Base-by-base conservation (phyloP, 2,329 filamentous ascomycete species). In the Stemphylium vesicarium region DNA sequence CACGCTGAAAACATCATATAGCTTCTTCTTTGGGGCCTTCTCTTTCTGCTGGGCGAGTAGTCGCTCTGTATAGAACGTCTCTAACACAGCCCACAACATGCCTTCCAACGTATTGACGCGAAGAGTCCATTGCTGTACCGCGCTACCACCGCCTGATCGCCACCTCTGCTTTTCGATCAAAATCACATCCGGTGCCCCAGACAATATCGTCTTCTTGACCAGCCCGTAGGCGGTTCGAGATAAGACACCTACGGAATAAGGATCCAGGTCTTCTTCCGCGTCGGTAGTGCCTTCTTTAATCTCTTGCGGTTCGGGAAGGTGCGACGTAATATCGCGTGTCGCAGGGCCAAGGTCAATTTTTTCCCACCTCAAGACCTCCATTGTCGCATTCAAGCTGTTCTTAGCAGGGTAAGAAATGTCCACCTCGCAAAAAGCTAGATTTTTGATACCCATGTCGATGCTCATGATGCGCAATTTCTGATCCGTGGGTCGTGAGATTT, bases 401-500 rank as follows among this genome's bases (percentile, higher is more conserved):
- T 40, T 36, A 11, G n/a, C 15, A 18, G 50, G 32, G 26, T 48
- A 47, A 8, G 62, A 42, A 1, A 82, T 68, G 15, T 76, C 66
- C 29, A 90, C 73, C 57, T 91, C 81, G 60, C 89, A 90, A 70
- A 86, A 91, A 1, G 90, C 91, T 4, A 96, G 79, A 71, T 96
- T 96, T 38, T 85, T 86, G 62, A 96, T 89, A 4, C 91, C 91
- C 85, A 95, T 89, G 72, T 96, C 91, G 58, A 96, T 88, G 70
- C 90, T 93, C 31, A 95, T 74, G 20, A 95, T 81, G 38, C 87
- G 55, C 1, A 65, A 35, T 24, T 57, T 54, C 9, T 39, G 49
- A 11, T 29, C 43, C 18, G 36, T 36, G 10, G 47, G 37, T 5
- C 48, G 41, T 26, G 15, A 42, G 4, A 4, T 20, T 20, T 52